phyloP scores from a whole-genome alignment of 768 basidiomycete species.

The Psilocybe cubensis region DNA sequence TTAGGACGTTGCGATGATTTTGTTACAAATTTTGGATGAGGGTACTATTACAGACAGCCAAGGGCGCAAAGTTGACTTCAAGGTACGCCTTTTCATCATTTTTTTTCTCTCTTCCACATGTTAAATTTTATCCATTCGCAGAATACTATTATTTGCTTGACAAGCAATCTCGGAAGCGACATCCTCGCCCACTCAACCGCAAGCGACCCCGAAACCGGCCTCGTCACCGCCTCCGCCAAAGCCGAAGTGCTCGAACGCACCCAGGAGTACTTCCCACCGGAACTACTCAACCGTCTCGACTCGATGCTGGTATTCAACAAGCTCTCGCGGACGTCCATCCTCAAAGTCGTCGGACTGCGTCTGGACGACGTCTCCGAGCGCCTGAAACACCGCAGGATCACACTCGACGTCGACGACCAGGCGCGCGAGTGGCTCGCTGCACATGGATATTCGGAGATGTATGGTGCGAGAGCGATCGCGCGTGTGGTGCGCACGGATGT shows the following conservation, averaged over 20 bases:
- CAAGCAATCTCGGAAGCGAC: constrained; percentile 83
- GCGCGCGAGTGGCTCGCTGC: constrained; percentile 72
- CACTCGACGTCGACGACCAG: constrained; percentile 64
- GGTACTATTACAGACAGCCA: constrained; percentile 90
- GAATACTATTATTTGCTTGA: constrained; percentile 93
- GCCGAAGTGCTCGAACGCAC: constrained; percentile 75
- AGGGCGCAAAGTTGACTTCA: constrained; percentile 91
- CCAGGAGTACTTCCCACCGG: constrained; percentile 84
- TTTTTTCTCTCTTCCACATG: neutral
- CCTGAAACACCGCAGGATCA: constrained; percentile 67
- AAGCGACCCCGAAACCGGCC: constrained; percentile 58
- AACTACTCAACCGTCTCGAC: constrained; percentile 88
- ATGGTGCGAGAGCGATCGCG: constrained; percentile 88
- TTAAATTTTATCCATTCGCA: constrained; percentile 20
- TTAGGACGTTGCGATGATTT: constrained; percentile 87
- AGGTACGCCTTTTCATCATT: constrained; percentile 40
- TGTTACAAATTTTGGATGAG: constrained; percentile 91
- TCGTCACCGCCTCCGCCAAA: constrained; percentile 63
- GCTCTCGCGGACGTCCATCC: constrained; percentile 70
- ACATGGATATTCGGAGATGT: constrained; percentile 81
- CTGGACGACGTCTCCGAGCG: constrained; percentile 74
- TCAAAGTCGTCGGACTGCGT: constrained; percentile 79
- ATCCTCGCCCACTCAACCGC: constrained; percentile 73
- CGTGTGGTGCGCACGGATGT: constrained; percentile 85
- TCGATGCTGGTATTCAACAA: constrained; percentile 92